Base-by-base conservation (phyloP, 2,329 filamentous ascomycete species). In the Camillea tinctor region DNA sequence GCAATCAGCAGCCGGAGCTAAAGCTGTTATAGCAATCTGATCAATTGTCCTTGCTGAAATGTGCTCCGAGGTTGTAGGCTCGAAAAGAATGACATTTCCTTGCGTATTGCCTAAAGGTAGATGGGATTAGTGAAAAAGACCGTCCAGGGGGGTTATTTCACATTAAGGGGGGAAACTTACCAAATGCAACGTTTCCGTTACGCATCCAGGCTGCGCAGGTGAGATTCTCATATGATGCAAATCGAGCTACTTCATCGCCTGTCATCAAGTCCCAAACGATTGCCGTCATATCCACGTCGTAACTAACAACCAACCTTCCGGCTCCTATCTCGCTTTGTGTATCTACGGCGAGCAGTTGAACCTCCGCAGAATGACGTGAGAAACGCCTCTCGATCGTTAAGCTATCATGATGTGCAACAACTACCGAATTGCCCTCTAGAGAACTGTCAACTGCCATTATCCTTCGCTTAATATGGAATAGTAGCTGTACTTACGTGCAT, bases 221-320 rank as follows among this genome's bases (percentile, higher is more conserved):
- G 64, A 98, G 84, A 66, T 91, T 86, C 71, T 96, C 92, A 71
- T 96, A 97, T 0, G 93, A 95, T 22, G 89, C 88, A 78, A 98
- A 98, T n/a, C 93, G 86, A 48, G 94, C 88, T 60, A 97, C 84
- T 75, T 97, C 93, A 61, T 93, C 88, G 54, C 95, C 95, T 0
- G 92, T 96, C 78, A 96, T 87, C 62, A 97, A 82, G 76, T 99
- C 94, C 95, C 95, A 99, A 7, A 98, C 92, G 72, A 98, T 97
- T 3, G 93, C 92, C 1, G 92, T 97, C 75, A 94, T 91, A 44
- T 92, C 89, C 19, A 86, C 85, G 80, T 99, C 95, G 71, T 97
- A 97, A 78, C 93, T 98, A 63, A 97, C 92, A 2, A 96, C 93
- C 61, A 96, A 78, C 64, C 93, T 84, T 24, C 94, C 95, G 0